Evolutionary conservation across 164 flowering plant species (phyloP), one percentile per base, ranked within the genome.

Genomic region (Akebia trifoliata): DNA sequence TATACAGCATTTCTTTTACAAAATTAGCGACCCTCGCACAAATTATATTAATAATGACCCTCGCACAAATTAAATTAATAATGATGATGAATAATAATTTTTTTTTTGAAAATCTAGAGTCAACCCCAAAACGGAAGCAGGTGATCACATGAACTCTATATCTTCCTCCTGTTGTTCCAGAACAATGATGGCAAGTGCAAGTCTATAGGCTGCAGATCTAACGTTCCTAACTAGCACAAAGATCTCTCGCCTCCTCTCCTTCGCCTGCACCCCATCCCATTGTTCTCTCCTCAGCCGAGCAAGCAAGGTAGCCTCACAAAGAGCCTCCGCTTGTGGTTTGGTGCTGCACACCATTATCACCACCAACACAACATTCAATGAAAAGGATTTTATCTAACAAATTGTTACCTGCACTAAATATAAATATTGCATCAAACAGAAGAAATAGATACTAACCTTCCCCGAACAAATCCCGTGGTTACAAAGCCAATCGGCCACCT

Each of bases 401-500:
- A 25, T n/a, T 12, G 15, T 24, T 17, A 22, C 3, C 3, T 9
- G 22, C 30, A 14, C 15, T 55, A 24, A 38, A 29, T 48, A 17
- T 15, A 37, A 1, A 35, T 14, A 22, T 31, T 43, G 29, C 3
- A 34, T 7, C 11, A 28, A 26, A n/a, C 30, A 32, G 8, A 14
- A 4, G 0, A 44, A 51, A 15, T 6, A 25, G 29, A 60, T 21
- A 70, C 79, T 51, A 43, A 83, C 96, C 98, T 89, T 62, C 96
- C 99, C 37, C 81, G 73, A 31, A 87, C 92, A 73, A 87, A 87
- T 54, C 92, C 99, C 20, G 87, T 72, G 4, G 96, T 93, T 35
- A 93, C 83, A 66, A 90, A 87, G 9, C 98, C 98, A 61, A 93
- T 84, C 0, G 90, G 94, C 78, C 77, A 75, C 44, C 96, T 69